Conservation (phyloP, 106 monocot species). For the Phalaenopsis aphrodite region DNA sequence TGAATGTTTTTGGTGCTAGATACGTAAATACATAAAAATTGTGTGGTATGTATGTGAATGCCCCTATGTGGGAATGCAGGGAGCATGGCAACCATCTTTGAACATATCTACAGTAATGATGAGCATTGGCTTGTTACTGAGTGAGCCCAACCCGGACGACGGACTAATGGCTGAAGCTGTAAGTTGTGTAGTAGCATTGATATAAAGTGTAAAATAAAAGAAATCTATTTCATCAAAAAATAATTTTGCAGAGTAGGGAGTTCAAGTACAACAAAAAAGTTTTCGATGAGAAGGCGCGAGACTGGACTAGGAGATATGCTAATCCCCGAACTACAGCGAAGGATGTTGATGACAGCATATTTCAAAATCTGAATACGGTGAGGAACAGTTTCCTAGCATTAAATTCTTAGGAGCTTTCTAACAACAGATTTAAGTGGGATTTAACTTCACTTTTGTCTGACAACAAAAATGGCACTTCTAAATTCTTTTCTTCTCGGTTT, state of each 20-base stretch:
- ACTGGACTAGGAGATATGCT: slow-evolving; percentile 84
- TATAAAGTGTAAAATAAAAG: not conserved
- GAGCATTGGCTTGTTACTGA: slow-evolving; percentile 75
- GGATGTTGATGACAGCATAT: slow-evolving; percentile 6
- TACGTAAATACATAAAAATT: too few relatives aligned
- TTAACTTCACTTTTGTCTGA: too few relatives aligned
- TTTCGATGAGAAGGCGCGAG: slow-evolving; percentile 70
- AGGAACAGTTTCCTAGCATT: not conserved
- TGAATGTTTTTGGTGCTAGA: too few relatives aligned
- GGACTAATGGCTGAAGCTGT: slow-evolving; percentile 92
- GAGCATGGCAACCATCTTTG: slow-evolving; percentile 84
- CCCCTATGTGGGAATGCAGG: slow-evolving; percentile 23
- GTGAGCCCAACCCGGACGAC: slow-evolving; percentile 94
- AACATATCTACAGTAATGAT: slow-evolving; percentile 85
- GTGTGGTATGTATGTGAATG: too few relatives aligned
- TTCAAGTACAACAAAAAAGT: slow-evolving; percentile 80
- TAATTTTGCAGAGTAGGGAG: slow-evolving; percentile 72
- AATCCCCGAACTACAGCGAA: slow-evolving; percentile 19
- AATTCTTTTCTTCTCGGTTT: too few relatives aligned
- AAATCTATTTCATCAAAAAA: not conserved
- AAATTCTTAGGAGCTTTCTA: not conserved
- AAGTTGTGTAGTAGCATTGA: slow-evolving; percentile 17
- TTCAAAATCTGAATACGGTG: slow-evolving; percentile 10
- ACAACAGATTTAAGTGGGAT: too few relatives aligned
- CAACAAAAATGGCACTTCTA: too few relatives aligned